Conservation (phyloP, 2,329 filamentous ascomycete species). For the Teratosphaeria gauchensis region DNA sequence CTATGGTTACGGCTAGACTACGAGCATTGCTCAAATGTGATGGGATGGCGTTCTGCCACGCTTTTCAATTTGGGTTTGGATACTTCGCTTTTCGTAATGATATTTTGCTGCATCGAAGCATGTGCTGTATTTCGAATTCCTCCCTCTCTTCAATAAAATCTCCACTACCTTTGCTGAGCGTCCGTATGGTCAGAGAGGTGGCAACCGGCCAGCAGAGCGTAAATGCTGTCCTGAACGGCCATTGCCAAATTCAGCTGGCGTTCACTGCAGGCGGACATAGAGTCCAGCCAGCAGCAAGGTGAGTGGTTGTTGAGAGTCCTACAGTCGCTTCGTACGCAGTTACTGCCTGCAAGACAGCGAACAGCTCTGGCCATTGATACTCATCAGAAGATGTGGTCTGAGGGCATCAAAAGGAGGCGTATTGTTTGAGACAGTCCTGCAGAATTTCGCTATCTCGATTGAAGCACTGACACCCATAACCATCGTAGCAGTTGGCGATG, state of each 20-base stretch:
- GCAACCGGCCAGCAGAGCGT: not conserved
- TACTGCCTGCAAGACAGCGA: not conserved
- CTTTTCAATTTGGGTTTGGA: not conserved
- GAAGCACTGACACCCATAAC: too few species aligned
- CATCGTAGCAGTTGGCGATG: too few species aligned
- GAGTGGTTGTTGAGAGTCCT: not conserved
- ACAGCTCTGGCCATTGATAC: too few species aligned
- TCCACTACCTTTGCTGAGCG: too few species aligned
- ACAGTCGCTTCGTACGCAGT: not conserved
- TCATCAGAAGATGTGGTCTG: too few species aligned
- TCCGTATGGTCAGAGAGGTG: not conserved
- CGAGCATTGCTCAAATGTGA: not conserved
- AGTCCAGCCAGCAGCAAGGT: not conserved
- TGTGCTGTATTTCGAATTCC: too few species aligned
- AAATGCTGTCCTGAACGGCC: not conserved
- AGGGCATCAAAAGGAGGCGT: too few species aligned
- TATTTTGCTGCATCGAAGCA: too few species aligned
- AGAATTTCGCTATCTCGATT: too few species aligned
- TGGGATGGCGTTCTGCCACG: not conserved
- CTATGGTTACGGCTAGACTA: not conserved
- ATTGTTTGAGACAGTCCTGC: too few species aligned
- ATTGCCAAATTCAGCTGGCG: not conserved
- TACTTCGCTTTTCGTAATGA: not conserved
- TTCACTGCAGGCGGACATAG: not conserved
- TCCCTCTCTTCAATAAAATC: too few species aligned